Evolutionary conservation across 441 rosid species (phyloP), one percentile per base, ranked within the genome.

Genomic region (Capsella rubella): DNA sequence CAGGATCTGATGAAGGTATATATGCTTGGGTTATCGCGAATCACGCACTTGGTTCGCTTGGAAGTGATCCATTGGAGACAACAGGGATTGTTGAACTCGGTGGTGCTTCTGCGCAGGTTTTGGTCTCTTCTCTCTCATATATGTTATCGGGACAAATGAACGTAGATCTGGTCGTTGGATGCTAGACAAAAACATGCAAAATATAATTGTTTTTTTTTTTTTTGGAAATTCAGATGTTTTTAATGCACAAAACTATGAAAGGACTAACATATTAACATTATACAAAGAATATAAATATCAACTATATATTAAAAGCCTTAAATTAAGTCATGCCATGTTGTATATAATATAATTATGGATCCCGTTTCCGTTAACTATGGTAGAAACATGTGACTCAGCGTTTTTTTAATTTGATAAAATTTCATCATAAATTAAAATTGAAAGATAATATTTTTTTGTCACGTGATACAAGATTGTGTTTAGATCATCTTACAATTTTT

Each of bases 21-120:
- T 94, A 91, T 70, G 98, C 98, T 76, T 94, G 98, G 97, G 86
- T 87, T 71, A 84, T 85, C 65, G 97, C 96, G 3, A 94, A 91
- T 55, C 80, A 86, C 59, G 97, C 93, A 8, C 84, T 85, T 55
- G 92, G 90, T 65, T 82, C 82, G 18, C 91, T 91, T 73, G 97
- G 97, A 74, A 87, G 90, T 54, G 88, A 90, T 81, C 92, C 97
- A 53, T 51, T 52, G 60, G 51, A 80, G 5, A 92, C 97, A 39
- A 88, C 91, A 11, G 99, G 96, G 68, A 91, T 94, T 69, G 82
- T 90, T 71, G 99, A 90, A 83, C 97, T 92, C 25, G 99, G 97
- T 0, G 98, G 97, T 16, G 97, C 98, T 71, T 91, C 98, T 54
- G 86, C 93, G 47, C 98, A 94, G 97, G 95, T 91, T 77, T 60